Conservation (phyloP, 2,329 filamentous ascomycete genomes). For the Trichoderma sp. region DNA sequence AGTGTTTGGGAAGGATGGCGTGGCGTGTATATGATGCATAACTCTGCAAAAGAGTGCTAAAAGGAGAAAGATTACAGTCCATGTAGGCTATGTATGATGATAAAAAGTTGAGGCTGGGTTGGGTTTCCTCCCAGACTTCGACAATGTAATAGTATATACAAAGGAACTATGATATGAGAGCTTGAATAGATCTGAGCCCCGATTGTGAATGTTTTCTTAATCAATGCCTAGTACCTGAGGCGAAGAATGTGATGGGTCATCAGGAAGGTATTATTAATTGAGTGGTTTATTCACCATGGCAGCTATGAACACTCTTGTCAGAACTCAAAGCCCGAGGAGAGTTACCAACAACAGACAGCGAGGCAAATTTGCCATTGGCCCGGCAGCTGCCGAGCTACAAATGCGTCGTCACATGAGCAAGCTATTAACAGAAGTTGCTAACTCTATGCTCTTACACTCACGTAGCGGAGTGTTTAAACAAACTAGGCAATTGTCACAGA, state of each 20-base stretch:
- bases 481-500: neutral
- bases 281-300: neutral
- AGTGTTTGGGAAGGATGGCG: neutral
- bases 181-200: neutral
- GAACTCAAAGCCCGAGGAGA: neutral
- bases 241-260: neutral
- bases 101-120: neutral
- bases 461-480: neutral
- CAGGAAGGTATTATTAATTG: neutral
- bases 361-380: neutral
- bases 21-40: neutral
- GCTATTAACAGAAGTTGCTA: neutral
- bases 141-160: slow-evolving; percentile 20
- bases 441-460: neutral
- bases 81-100: slow-evolving; percentile 19
- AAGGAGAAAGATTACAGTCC: neutral
- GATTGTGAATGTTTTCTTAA: neutral
- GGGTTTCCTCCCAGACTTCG: neutral
- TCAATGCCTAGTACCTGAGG: neutral
- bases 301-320: neutral
- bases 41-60: neutral
- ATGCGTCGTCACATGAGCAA: neutral
- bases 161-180: slow-evolving; percentile 2
- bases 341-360: neutral
- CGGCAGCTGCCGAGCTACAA: neutral